Conservation (phyloP, 2,329 filamentous ascomycete genomes). For the Aspergillus spinulosporus region DNA sequence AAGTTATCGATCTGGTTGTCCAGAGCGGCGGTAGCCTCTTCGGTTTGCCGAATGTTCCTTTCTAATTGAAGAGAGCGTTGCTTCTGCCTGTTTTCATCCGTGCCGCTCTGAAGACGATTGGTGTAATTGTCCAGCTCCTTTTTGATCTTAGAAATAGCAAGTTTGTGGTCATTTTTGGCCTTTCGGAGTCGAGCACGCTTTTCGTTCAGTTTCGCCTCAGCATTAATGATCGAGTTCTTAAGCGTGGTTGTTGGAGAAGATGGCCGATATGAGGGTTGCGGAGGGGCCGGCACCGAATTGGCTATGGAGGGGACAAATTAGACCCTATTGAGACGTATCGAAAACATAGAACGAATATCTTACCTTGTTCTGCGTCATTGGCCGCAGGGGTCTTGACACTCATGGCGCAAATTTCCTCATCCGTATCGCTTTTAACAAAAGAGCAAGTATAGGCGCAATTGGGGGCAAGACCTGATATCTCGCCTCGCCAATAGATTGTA, state of each 20-base stretch:
- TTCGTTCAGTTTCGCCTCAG: constrained; percentile 61
- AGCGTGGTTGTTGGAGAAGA: constrained; percentile 65
- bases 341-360: constrained; percentile 14
- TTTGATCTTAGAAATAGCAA: constrained; percentile 57
- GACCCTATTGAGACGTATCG: not conserved
- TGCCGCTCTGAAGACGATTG: constrained; percentile 59
- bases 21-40: constrained; percentile 60
- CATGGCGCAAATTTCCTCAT: constrained; percentile 59
- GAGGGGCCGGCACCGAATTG: constrained; percentile 48
- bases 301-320: constrained; percentile 26
- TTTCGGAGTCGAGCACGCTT: constrained; percentile 60
- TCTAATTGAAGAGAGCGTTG: constrained; percentile 63
- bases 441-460: constrained; percentile 65
- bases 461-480: constrained; percentile 66
- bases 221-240: constrained; percentile 64
- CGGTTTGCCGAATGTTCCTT: constrained; percentile 63
- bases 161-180: constrained; percentile 62
- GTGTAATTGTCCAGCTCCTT: constrained; percentile 62
- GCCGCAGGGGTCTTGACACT: constrained; percentile 64
- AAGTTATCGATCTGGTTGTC: constrained; percentile 57
- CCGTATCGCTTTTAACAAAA: constrained; percentile 58
- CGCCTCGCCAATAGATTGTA: constrained; percentile 57
- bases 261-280: constrained; percentile 60
- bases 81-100: constrained; percentile 62
- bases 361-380: constrained; percentile 60